phyloP scores from a whole-genome alignment of 2,329 filamentous ascomycete species.

The Fusarium camptoceras region DNA sequence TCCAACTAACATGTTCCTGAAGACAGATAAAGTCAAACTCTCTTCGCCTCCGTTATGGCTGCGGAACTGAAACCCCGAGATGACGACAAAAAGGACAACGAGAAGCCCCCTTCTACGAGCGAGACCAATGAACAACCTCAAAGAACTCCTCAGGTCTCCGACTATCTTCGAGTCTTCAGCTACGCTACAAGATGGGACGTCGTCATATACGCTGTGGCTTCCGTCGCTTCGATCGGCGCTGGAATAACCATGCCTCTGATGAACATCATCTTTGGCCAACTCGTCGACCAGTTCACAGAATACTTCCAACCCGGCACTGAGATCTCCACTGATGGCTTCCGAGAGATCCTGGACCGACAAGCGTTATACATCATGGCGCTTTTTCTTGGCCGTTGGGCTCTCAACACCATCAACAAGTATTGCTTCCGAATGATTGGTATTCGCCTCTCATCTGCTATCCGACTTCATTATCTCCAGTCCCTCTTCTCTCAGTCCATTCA shows the following conservation, averaged over 20 bases:
- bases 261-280: conserved; percentile 52
- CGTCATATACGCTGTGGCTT: conserved; percentile 45
- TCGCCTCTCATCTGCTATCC: conserved; percentile 62
- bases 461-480: conserved; percentile 62
- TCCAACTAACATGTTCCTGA: not conserved
- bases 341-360: conserved; percentile 29
- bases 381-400: conserved; percentile 40
- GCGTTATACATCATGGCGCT: conserved; percentile 45
- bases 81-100: not conserved
- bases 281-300: conserved; percentile 47
- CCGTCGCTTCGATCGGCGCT: conserved; percentile 50
- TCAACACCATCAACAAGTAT: conserved; percentile 43
- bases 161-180: conserved; percentile 46
- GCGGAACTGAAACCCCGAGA: not conserved
- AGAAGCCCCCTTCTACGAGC: not conserved
- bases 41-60: not conserved
- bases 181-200: conserved; percentile 51
- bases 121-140: not conserved
- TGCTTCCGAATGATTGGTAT: conserved; percentile 62
- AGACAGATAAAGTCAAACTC: fast-evolving
- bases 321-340: conserved; percentile 18
- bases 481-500: conserved; percentile 63
- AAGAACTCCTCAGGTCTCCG: conserved; percentile 31
- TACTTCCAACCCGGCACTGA: conserved; percentile 42
- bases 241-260: conserved; percentile 53